Conservation (phyloP, 164 flowering plant species). For the Pachysandra terminalis region DNA sequence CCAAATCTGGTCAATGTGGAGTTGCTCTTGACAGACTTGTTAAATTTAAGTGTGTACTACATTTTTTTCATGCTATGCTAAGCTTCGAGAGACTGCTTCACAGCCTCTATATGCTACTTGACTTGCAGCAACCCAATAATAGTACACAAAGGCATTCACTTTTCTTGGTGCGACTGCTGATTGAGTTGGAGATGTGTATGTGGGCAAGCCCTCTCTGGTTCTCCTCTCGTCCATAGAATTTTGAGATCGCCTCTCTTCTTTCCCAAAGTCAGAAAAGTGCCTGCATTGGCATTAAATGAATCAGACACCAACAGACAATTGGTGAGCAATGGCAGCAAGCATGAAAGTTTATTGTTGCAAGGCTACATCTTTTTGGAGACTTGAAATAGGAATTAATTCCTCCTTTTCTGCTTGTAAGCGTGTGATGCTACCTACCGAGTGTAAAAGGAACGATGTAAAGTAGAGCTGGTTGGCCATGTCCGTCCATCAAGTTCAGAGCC, state of each 20-base stretch:
- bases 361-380: too few relatives aligned
- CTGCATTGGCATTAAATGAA: conserved; percentile 27
- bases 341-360: not conserved
- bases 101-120: not conserved
- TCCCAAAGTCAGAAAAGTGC: conserved; percentile 60
- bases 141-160: not conserved
- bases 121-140: not conserved
- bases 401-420: not conserved
- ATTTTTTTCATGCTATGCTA: too few relatives aligned
- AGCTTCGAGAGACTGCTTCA: too few relatives aligned
- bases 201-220: conserved; percentile 64
- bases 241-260: conserved; percentile 62
- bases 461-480: conserved; percentile 93
- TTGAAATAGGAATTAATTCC: too few relatives aligned
- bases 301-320: not conserved
- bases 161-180: conserved; percentile 19
- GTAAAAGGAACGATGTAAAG: conserved; percentile 92
- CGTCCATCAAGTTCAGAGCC: conserved; percentile 92
- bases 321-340: not conserved
- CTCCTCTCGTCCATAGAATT: conserved; percentile 67
- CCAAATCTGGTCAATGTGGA: too few relatives aligned
- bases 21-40: too few relatives aligned
- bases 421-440: conserved; percentile 43
- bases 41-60: too few relatives aligned
- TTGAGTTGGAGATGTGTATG: conserved; percentile 51